Evolutionary conservation across 1,139 yeast genomes (phyloP), one percentile per base, ranked within the genome.

Genomic region (Saccharomyces hybrid): DNA sequence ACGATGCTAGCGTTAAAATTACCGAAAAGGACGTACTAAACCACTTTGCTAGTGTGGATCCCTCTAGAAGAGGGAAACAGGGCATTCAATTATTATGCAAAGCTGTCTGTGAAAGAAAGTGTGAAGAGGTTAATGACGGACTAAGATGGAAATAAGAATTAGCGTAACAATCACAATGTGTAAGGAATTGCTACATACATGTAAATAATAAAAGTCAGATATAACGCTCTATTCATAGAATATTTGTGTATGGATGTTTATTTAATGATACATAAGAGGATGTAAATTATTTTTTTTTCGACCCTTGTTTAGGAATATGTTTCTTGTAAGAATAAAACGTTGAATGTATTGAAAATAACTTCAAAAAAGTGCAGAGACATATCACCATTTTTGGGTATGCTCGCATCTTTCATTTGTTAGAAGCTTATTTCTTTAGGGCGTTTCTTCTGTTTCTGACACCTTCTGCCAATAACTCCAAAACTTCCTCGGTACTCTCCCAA

Each of bases 401-500:
- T 19, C 11, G 19, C 26, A 4, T 27, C 7, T 47, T 28, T n/a
- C 19, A 14, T 5, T 8, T 9, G 9, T 47, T 28, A 2, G 9
- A 14, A 38, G 44, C n/a, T 31, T 56, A 65, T 53, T 64, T 62
- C 32, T 60, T 58, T 38, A 59, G 52, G 49, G 56, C 59, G 32
- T 58, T 69, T 76, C 97, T 84, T 78, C 96, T 85, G 56, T 78
- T 78, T 70, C 82, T 82, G 41, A 91, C 93, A 56, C 96, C 95
- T 55, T 80, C 80, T 29, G 97, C 85, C 65, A 93, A 80, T 46
- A 75, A 75, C 56, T 79, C 78, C 66, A 93, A 78, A 52, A 88
- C 93, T 14, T 74, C 76, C 59, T 80, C 90, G 42, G 98, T 93
- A 57, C 82, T 79, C 49, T 86, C 91, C 88, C 96, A 88, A 62